A percentile compares a stretch with the other conserved stretches of the same genome.
phyloP scores from a whole-genome alignment of 176 grass and related monocot genomes.

The Triticum timopheevii region DNA sequence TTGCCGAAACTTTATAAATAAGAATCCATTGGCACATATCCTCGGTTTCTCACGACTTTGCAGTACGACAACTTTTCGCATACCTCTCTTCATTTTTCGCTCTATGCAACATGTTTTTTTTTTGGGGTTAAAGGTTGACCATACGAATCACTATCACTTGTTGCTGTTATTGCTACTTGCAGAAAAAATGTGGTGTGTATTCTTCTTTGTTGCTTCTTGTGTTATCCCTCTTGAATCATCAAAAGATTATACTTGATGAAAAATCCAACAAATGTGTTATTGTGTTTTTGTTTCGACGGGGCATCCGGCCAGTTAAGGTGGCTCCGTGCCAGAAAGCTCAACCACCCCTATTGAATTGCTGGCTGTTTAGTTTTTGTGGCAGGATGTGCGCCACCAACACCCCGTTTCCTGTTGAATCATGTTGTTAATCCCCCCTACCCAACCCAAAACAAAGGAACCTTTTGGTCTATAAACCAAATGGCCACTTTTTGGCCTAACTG shows the following conservation, averaged over 20 bases:
- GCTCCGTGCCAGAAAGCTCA: constrained; percentile 28
- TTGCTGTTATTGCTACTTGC: neutral
- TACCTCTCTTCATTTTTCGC: neutral
- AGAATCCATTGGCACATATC: neutral
- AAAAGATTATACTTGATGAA: neutral
- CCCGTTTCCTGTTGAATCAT: constrained; percentile 34
- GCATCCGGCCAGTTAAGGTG: constrained; percentile 39
- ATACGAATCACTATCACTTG: constrained; percentile 22
- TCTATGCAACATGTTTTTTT: neutral
- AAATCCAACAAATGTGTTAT: constrained; percentile 10
- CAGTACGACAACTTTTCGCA: constrained; percentile 25
- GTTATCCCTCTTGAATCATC: constrained; percentile 20
- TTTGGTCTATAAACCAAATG: constrained; percentile 48
- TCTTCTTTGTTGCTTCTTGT: constrained; percentile 15
- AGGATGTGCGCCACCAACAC: constrained; percentile 29
- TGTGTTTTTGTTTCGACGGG: neutral
- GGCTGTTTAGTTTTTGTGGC: constrained; percentile 41
- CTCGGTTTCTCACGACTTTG: constrained; percentile 17
- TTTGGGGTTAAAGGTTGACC: constrained; percentile 26
- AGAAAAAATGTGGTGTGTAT: neutral
- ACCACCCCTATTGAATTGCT: constrained; percentile 28
- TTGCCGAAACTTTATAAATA: constrained; percentile 11
- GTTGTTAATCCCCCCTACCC: constrained; percentile 28
- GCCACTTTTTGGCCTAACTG: constrained; percentile 56
- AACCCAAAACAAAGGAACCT: constrained; percentile 18